Evolutionary conservation across 2,329 filamentous ascomycete genomes (phyloP).

Genomic region (Geosmithia morbida): DNA sequence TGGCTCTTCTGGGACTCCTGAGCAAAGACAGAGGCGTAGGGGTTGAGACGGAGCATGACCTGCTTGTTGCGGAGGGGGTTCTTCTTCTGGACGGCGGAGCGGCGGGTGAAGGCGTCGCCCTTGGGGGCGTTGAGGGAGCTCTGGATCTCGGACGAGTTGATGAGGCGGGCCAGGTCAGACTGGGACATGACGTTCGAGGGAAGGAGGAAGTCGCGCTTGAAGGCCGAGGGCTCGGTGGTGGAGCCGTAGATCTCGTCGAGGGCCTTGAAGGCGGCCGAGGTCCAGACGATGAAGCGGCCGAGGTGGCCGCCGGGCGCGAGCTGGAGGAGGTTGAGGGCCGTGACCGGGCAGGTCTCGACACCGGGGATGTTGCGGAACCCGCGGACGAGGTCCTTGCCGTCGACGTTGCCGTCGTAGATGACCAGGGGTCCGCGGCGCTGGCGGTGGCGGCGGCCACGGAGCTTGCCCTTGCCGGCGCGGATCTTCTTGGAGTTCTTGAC

Average conservation of each 20-base stretch:
- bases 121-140: conserved; percentile 84
- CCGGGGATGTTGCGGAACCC: conserved; percentile 99
- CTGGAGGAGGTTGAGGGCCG: conserved; percentile 94
- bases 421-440: conserved; percentile 96
- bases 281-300: conserved; percentile 98
- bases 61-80: conserved; percentile 99
- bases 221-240: conserved; percentile 73
- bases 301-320: conserved; percentile 97
- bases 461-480: conserved; percentile 97
- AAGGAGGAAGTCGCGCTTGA: conserved; percentile 99
- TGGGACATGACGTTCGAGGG: conserved; percentile 86
- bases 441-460: conserved; percentile 89
- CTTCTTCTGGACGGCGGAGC: conserved; percentile 93
- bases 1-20: conserved; percentile 42
- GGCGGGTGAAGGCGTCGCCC: conserved; percentile 82
- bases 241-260: conserved; percentile 95
- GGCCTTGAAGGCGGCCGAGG: conserved; percentile 89
- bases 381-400: conserved; percentile 84
- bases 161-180: conserved; percentile 90
- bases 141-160: conserved; percentile 99
- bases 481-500: conserved; percentile 94
- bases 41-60: conserved; percentile 96
- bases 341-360: conserved; percentile 92
- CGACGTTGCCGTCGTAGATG: conserved; percentile 90
- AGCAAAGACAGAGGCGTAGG: conserved; percentile 82